Evolutionary conservation across 257 asterid genomes (phyloP), one percentile per base, ranked within the genome.

Genomic region (Ophiorrhiza pumila): DNA sequence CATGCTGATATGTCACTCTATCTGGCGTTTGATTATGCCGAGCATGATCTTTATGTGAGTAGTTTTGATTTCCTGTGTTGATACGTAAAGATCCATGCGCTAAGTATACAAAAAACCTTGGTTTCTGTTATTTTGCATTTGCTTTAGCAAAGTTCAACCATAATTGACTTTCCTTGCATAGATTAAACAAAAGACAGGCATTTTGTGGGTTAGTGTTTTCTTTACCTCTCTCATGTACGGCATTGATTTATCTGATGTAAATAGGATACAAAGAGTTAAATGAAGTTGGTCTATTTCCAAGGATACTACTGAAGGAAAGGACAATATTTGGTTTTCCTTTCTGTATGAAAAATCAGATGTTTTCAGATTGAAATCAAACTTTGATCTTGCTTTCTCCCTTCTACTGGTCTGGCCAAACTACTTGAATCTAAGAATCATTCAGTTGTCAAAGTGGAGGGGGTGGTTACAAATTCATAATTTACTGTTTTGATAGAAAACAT

Each of bases 21-120:
- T 81, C 83, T 94, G 56, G 99, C 99, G 76, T 94, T 94, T 75
- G 99, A 94, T 81, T 94, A 94, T 79, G 95, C 99, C 0, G 99
- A 94, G 79, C 97, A 91, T 71, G 99, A 94, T 60, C 96, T 94
- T 75, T 94, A 94, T 77, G 99, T 94, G 87, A 91, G 97, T 89
- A 46, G n/a, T 69, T 76, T 71, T 76, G 62, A 31, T 35, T 66
- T 47, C 63, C 60, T 66, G 49, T 41, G 58, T 71, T 76, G 65
- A 53, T 62, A 29, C 25, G 5, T n/a, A 31, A 34, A 34, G 46
- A 61, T 15, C n/a, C n/a, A n/a, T n/a, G n/a, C n/a, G n/a, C n/a
- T n/a, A n/a, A n/a, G n/a, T n/a, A n/a, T n/a, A n/a, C n/a, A n/a
- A n/a, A n/a, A n/a, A n/a, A n/a, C n/a, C n/a, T n/a, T n/a, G n/a